Percentiles rank a stretch among this genome's conserved stretches.
phyloP scores from a whole-genome alignment of 208 protist genomes.

The Blechomonas ayalai region DNA sequence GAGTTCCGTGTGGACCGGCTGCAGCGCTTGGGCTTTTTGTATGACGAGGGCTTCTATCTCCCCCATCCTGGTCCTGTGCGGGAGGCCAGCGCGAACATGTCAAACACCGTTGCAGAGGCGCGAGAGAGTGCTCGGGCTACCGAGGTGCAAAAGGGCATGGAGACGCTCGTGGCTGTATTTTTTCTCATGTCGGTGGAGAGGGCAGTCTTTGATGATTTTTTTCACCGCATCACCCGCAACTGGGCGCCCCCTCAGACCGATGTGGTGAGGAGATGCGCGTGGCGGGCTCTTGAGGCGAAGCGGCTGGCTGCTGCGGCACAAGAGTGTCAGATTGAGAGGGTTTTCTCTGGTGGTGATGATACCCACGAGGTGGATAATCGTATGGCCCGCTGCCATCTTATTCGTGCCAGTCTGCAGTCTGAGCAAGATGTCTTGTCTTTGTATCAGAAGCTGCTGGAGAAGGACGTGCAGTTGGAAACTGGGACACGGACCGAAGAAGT shows the following conservation, averaged over 20 bases:
- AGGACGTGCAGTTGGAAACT: too few species aligned
- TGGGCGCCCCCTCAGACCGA: conserved; percentile 23
- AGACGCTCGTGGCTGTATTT: conserved; percentile 2
- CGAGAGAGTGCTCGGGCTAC: neutral
- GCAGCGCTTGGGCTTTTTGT: conserved; percentile 70
- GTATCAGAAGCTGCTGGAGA: neutral
- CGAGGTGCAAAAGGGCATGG: conserved; percentile 8
- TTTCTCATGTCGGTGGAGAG: conserved; percentile 1
- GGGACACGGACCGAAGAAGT: too few species aligned
- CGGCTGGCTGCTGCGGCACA: neutral
- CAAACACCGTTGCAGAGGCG: neutral
- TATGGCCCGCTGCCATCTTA: neutral
- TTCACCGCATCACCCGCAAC: conserved; percentile 11
- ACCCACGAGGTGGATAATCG: neutral
- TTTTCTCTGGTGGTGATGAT: too few species aligned
- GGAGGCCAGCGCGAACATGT: neutral
- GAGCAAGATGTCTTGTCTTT: neutral
- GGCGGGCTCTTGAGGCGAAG: neutral
- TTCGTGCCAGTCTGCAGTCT: neutral
- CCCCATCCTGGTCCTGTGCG: conserved; percentile 12
- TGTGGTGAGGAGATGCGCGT: conserved; percentile 6
- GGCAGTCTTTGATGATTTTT: conserved; percentile 3
- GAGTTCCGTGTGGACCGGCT: conserved; percentile 46
- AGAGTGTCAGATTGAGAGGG: neutral
- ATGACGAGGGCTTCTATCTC: conserved; percentile 78